A percentile compares a stretch with the other conserved stretches of the same genome.
phyloP scores from a whole-genome alignment of 1,139 yeast genomes.

The Yamadazyma aaseri region DNA sequence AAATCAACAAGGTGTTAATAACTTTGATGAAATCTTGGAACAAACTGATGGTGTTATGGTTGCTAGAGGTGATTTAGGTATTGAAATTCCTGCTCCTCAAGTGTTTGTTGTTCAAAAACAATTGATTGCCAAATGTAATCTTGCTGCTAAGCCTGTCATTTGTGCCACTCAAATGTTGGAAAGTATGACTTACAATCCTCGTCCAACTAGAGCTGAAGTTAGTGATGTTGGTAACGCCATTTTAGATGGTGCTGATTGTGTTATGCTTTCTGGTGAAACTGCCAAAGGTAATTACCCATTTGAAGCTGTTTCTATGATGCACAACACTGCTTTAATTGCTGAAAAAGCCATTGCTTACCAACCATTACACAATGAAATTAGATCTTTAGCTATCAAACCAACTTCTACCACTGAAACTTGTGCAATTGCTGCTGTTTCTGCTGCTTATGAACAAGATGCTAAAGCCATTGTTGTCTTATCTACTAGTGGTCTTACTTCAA shows the following conservation, averaged over 20 bases:
- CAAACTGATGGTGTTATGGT: constrained; percentile 99
- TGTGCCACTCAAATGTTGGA: constrained; percentile 99
- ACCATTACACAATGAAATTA: constrained; percentile 84
- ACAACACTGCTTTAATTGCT: constrained; percentile 93
- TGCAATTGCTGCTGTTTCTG: constrained; percentile 95
- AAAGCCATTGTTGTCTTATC: constrained; percentile 96
- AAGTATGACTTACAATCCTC: constrained; percentile 99
- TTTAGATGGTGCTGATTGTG: constrained; percentile 99
- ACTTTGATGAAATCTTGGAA: constrained; percentile 90
- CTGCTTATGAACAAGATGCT: constrained; percentile 94
- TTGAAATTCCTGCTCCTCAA: constrained; percentile 98
- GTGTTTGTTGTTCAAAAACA: constrained; percentile 98
- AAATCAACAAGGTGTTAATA: constrained; percentile 99
- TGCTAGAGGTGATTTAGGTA: constrained; percentile 99
- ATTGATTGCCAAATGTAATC: constrained; percentile 97
- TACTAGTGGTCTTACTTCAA: constrained; percentile 92
- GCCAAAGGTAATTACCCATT: constrained; percentile 99
- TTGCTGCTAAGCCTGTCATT: constrained; percentile 98
- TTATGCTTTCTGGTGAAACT: constrained; percentile 98
- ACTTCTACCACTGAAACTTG: constrained; percentile 94
- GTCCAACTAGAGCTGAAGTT: constrained; percentile 99
- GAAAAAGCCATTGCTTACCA: constrained; percentile 95
- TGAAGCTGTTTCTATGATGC: constrained; percentile 98
- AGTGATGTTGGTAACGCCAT: constrained; percentile 99
- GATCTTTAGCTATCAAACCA: constrained; percentile 83